phyloP scores from a whole-genome alignment of 2,329 filamentous ascomycete genomes.

The Penicillium sp. region DNA sequence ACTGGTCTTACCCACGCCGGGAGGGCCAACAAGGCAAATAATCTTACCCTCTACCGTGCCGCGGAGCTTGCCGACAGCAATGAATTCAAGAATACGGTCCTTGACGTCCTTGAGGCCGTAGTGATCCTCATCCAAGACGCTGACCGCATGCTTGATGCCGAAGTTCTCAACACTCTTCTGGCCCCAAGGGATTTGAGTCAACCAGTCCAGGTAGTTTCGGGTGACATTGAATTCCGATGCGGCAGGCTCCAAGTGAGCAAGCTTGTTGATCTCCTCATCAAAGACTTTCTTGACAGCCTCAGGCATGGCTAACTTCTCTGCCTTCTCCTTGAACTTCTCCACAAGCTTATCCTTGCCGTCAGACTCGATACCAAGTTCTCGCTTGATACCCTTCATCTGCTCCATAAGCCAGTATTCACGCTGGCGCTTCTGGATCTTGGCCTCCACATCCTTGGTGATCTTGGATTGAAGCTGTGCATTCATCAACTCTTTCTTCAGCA shows the following conservation, averaged over 20 bases:
- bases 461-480: constrained; percentile 96
- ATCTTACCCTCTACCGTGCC: constrained; percentile 99
- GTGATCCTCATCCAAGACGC: constrained; percentile 92
- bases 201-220: constrained; percentile 96
- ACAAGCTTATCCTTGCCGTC: constrained; percentile 98
- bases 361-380: constrained; percentile 93
- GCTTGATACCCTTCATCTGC: constrained; percentile 97
- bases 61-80: constrained; percentile 93
- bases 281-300: constrained; percentile 97
- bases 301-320: constrained; percentile 90
- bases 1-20: constrained; percentile 97
- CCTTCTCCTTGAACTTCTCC: constrained; percentile 96
- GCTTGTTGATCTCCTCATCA: constrained; percentile 96
- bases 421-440: constrained; percentile 95
- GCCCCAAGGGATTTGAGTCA: constrained; percentile 98
- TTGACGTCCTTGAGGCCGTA: constrained; percentile 98
- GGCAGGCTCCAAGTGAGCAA: constrained; percentile 90
- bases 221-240: constrained; percentile 99
- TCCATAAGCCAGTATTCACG: constrained; percentile 99
- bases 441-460: constrained; percentile 96
- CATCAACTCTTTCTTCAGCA: constrained; percentile 98
- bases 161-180: constrained; percentile 96
- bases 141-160: constrained; percentile 85
- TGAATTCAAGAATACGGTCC: constrained; percentile 96
- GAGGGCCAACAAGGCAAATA: constrained; percentile 93